These are phyloP conservation scores for Candida ipomoeae DNA, from an alignment of 805 yeast genomes.

Conservation along the genomic window DNA sequence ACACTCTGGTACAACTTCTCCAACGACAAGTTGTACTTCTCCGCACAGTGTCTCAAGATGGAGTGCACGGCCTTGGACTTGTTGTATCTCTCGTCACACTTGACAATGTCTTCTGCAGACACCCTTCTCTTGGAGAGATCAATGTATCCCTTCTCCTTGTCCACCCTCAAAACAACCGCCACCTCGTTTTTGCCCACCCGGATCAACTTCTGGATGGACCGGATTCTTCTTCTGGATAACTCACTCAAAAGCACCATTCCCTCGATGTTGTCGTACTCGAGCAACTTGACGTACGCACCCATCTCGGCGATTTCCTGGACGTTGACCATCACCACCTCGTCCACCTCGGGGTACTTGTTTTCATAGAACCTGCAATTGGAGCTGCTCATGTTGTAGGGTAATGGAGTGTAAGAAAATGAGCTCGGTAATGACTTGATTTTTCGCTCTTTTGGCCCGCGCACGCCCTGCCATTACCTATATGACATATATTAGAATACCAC, in stretches of 20 bases:
- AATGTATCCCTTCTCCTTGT: conserved; percentile 97
- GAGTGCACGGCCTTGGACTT: conserved; percentile 97
- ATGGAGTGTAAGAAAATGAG: background rate
- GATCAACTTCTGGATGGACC: conserved; percentile 94
- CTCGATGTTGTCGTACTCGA: conserved; percentile 97
- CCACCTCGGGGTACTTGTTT: conserved; percentile 97
- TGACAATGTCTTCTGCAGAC: conserved; percentile 92
- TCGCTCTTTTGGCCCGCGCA: conserved; percentile 4
- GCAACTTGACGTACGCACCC: conserved; percentile 96
- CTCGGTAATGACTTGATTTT: background rate
- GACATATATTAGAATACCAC: background rate
- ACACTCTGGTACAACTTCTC: conserved; percentile 81
- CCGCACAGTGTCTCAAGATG: conserved; percentile 97
- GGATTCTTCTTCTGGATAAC: conserved; percentile 95
- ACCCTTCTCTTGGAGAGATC: conserved; percentile 97
- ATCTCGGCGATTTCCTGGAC: conserved; percentile 98
- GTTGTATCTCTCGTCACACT: conserved; percentile 96
- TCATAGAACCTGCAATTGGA: conserved; percentile 95
- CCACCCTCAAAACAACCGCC: conserved; percentile 95
- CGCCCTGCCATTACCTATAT: background rate
- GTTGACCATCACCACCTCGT: conserved; percentile 98
- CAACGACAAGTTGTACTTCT: conserved; percentile 83
- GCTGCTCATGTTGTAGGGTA: conserved; percentile 56
- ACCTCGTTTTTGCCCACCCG: conserved; percentile 98
- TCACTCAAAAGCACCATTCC: conserved; percentile 97